Base-by-base conservation (phyloP, 2,329 filamentous ascomycete genomes). In the Neopestalotiopsis clavispora region DNA sequence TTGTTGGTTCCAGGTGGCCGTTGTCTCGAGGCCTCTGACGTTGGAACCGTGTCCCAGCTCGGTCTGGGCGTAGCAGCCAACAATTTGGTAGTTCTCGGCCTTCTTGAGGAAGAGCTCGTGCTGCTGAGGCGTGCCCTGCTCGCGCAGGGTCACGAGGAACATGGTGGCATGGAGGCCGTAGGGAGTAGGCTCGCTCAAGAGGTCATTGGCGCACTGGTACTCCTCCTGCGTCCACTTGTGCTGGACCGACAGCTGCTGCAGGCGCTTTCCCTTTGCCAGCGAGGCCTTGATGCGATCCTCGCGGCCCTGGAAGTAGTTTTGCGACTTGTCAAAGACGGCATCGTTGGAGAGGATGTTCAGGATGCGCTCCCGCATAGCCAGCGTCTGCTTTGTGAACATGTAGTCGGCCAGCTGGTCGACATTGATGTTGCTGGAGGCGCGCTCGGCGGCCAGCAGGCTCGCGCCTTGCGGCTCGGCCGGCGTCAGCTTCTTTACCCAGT, bases 1-100 rank as follows among this genome's bases (percentile, higher is more conserved):
- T 4, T 90, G 83, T 0, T 88, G 82, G 75, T 93, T 91, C 91
- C 91, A 94, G 0, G 89, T 93, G 1, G 91, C 91, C 0, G 88
- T 91, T 0, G 91, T 93, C 80, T 93, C 90, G 13, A 93, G 83
- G 13, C 91, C 91, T 69, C 91, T 84, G 1, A 94, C 92, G 73
- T 95, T 94, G 17, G 90, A 92, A 17, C 92, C 92, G 76, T 95
- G 92, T 20, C 92, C 92, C 56, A 95, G 82, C 80, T 95, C 92
- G 0, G 92, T 95, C 80, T 95, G 92, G 7, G 92, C 92, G 75
- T 95, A 95, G 75, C 92, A 94, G 66, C 92, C 92, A 72, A 94
- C 92, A 74, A 90, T 88, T 76, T 93, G 84, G 80, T 94, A 94
- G 57, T 87, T 87, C 72, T 89, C 83, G 1, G 92, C 92, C 49